Base-by-base conservation (phyloP, 352 stramenopile genomes). In the Phytophthora colocasiae region DNA sequence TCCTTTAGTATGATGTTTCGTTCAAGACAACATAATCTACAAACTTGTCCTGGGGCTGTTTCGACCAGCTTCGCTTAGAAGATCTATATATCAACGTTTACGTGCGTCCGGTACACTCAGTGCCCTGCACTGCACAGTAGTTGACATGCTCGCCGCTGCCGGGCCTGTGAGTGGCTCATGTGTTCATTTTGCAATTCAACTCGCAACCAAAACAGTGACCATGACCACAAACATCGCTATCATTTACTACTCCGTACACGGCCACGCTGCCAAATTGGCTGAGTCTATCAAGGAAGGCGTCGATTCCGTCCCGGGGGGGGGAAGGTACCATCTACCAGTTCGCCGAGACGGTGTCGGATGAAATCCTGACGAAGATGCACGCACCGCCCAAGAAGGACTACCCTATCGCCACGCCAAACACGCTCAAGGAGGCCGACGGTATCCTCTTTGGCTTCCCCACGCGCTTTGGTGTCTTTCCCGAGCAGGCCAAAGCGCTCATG, bases 211-310 rank as follows among this genome's bases (percentile, higher is more conserved):
- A 49, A 49, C 27, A 31, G 27, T 22, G 3, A 40, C 34, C 39
- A 66, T 66, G 58, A 39, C 45, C 6, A 32, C 29, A 8, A 66
- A 66, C 39, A 41, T 66, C 40, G 58, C 58, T 26, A 54, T 66
- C 58, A 22, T 66, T 39, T 66, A 59, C 58, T 66, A 66, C 41
- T 66, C 58, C 22, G 47, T 47, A 14, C 60, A 59, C n/a, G 58
- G 48, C 10, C 58, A 58, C 40, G 49, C 41, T 6, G 48, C 11
- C 31, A 66, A 39, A 9, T 40, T 66, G 9, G 58, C 58, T 4
- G 49, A 58, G 15, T 27, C 58, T n/a, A 38, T 60, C 4, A 66
- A 66, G 49, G 49, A 58, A 2, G 48, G 58, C 9, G 48, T 54
- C 7, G 49, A 66, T n/a, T 49, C 48, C 32, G 58, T 59, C 9